Base-by-base conservation (phyloP, 176 grass and related monocot species). In the Triticum turgidum region DNA sequence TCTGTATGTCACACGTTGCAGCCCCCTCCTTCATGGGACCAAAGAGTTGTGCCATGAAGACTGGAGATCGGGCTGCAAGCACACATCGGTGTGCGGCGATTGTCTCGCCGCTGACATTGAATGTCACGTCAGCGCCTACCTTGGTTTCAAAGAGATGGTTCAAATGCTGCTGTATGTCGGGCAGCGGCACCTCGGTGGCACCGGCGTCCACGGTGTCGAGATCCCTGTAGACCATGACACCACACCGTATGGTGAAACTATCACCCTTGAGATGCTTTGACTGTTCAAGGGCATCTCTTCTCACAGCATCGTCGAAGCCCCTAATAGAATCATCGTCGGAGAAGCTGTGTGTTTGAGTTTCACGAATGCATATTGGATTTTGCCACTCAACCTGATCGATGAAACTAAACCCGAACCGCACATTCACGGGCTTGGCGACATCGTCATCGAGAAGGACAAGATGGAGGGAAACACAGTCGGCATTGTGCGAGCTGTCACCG, bases 21-120 rank as follows among this genome's bases (percentile, higher is more conserved):
- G 58, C 68, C 33, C 78, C 66, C 8, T 87, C 88, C 13, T 86
- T 70, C 91, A 90, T 90, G 38, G 44, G 69, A n/a, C 91, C 85
- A n/a, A 70, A 86, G n/a, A 92, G 80, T 44, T 89, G 61, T 5
- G 80, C 91, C 77, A 39, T 78, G 30, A 88, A 92, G 38, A 92
- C 87, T 0, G 79, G 79, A 13, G 87, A 92, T 18, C 83, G 61
- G 6, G 83, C 90, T 6, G 88, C 88, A 5, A 93, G 77, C 77
- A 93, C 63, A 22, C 77, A 80, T 13, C 82, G 61, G 29, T 93
- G 85, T 11, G 91, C 88, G 1, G 63, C 11, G 69, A 88, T 61
- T 0, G 17, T 79, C 84, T 87, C 39, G 9, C 85, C 88, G 30
- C 61, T 61, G 2, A 93, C 88, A 20, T 79, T 20, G 64, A 93